Base-by-base conservation (phyloP, 768 basidiomycete species). In the Mycena haematopus region DNA sequence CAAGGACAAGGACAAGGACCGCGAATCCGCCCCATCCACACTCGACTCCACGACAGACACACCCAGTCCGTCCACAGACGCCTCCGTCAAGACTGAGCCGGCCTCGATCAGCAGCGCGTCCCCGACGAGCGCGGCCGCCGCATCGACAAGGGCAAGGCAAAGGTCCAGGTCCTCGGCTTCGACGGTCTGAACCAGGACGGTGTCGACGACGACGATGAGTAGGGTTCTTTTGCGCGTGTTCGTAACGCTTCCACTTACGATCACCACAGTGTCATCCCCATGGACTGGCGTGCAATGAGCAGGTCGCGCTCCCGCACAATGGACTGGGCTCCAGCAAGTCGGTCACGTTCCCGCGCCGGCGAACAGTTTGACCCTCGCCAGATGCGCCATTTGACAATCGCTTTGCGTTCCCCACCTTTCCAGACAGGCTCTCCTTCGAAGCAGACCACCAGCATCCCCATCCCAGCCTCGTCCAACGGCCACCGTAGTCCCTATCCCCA, bases 251-350 rank as follows among this genome's bases (percentile, higher is more conserved):
- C 65, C 63, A 65, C 60, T 66, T 68, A 70, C 73, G 63, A 63
- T 56, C 63, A 63, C 57, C 29, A 38, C 29, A 88, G 88, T 62
- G 78, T 80, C 56, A 83, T 84, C 47, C 77, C 87, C 27, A 97
- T 97, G 95, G 95, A 96, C 71, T 97, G 95, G 95, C 84, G 94
- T 52, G 88, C 92, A 33, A 87, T 94, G 73, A 95, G 93, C 75
- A 84, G 95, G 65, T 96, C 95, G 25, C 85, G 94, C 69, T 96
- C 95, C 15, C 86, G 95, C 24, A 89, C 91, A 22, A 94, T 96
- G 92, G 94, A 96, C 74, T 95, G 94, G 94, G 82, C 89, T 59
- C 88, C 91, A 35, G 77, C 87, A 55, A 88, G 86, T 75, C 87
- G 90, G 57, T 92, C 91, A 31, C 86, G 90, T 56, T 92, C 91